Evolutionary conservation across 2,329 filamentous ascomycete genomes (phyloP).

Genomic region (Lomentospora prolificans): DNA sequence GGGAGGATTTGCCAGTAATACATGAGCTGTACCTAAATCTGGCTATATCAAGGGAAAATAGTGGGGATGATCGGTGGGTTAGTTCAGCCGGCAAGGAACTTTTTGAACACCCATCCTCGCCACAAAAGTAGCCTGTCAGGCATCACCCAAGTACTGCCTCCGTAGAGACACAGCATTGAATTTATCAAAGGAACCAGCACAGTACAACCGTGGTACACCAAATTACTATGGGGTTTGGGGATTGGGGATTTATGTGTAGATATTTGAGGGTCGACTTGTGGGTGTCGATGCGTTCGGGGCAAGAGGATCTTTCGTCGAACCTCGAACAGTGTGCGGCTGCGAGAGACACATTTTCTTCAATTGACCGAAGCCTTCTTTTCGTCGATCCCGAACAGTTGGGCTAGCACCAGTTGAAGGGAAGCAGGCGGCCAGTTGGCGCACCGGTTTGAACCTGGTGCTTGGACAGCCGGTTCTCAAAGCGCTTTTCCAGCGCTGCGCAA

Average conservation of each 20-base stretch:
- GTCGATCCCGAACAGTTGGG: too few relatives aligned
- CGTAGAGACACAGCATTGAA: not conserved
- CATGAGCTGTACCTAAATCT: constrained; percentile 2
- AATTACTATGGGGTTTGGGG: too few relatives aligned
- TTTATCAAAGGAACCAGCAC: not conserved
- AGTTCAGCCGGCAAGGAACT: constrained; percentile 4
- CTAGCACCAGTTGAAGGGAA: too few relatives aligned
- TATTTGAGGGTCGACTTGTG: too few relatives aligned
- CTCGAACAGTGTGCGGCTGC: too few relatives aligned
- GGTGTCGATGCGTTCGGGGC: too few relatives aligned
- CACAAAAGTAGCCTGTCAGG: not conserved
- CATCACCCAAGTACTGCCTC: not conserved
- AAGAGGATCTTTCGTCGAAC: too few relatives aligned
- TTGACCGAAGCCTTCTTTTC: too few relatives aligned
- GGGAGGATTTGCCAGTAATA: not conserved
- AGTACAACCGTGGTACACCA: not conserved
- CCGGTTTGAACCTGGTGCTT: not conserved
- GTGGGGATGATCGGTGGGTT: constrained; percentile 2
- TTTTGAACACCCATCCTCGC: constrained; percentile 1
- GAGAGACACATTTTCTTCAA: too few relatives aligned
- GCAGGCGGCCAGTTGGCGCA: not conserved
- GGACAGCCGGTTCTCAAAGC: not conserved
- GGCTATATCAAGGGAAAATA: not conserved
- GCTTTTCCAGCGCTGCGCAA: not conserved
- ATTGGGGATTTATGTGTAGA: too few relatives aligned